Percentiles rank a stretch among this genome's conserved stretches.
Evolutionary conservation across 2,329 filamentous ascomycete species (phyloP).

Genomic region (Tolypocladium nubicola): DNA sequence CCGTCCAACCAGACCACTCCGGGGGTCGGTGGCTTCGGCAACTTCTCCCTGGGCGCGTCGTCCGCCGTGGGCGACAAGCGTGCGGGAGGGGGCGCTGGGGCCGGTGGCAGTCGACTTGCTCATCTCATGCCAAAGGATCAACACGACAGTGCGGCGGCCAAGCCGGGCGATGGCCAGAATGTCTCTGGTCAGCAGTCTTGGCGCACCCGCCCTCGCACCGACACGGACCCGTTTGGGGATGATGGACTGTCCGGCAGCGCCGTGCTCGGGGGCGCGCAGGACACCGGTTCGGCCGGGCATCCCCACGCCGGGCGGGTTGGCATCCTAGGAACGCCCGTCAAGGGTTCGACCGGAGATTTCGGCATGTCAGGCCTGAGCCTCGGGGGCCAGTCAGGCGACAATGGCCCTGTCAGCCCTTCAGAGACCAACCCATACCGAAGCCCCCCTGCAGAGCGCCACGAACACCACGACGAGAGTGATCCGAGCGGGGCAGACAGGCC

Average conservation of each 20-base stretch:
- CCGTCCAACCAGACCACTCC: slow-evolving; percentile 46
- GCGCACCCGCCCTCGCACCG: slow-evolving; percentile 53
- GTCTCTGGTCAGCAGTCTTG: slow-evolving; percentile 35
- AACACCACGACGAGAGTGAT: slow-evolving; percentile 52
- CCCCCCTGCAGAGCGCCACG: slow-evolving; percentile 65
- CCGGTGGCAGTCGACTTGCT: slow-evolving; percentile 77
- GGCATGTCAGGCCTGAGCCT: slow-evolving; percentile 51
- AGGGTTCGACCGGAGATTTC: slow-evolving; percentile 46
- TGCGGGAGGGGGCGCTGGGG: slow-evolving; percentile 57
- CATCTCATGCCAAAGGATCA: slow-evolving; percentile 74
- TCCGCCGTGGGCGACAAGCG: slow-evolving; percentile 61
- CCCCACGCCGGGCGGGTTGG: slow-evolving; percentile 23
- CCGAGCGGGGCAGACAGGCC: slow-evolving; percentile 35
- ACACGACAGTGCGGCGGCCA: slow-evolving; percentile 48
- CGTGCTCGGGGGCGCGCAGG: slow-evolving; percentile 64
- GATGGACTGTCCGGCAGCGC: slow-evolving; percentile 56
- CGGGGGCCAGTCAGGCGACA: slow-evolving; percentile 44
- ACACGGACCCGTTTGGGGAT: slow-evolving; percentile 70
- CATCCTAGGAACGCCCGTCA: slow-evolving; percentile 42
- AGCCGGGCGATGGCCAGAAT: slow-evolving; percentile 37
- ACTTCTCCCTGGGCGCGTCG: slow-evolving; percentile 60
- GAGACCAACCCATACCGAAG: slow-evolving; percentile 96
- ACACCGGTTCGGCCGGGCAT: slow-evolving; percentile 39
- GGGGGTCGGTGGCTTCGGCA: slow-evolving; percentile 76
- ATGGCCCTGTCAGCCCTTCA: slow-evolving; percentile 78